A percentile compares a stretch with the other conserved stretches of the same genome.
Conservation (phyloP, 441 rosid species). For the Monsonia emarginata region DNA sequence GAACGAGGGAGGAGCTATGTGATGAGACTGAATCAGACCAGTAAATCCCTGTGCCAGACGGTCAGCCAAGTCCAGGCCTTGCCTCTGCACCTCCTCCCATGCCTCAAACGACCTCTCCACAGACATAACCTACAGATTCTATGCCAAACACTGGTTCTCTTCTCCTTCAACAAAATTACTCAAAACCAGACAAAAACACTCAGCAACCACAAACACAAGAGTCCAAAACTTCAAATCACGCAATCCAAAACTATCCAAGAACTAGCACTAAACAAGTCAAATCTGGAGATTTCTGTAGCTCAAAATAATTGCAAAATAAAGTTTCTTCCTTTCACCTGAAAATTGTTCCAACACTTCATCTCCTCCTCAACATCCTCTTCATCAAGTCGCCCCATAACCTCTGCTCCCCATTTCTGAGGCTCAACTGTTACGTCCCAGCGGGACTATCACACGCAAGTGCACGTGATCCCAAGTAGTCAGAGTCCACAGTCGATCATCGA, state of each 20-base stretch:
- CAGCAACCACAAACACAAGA: background rate
- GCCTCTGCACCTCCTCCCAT: conserved; percentile 30
- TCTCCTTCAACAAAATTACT: background rate
- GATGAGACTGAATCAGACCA: conserved; percentile 63
- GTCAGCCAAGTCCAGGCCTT: conserved; percentile 81
- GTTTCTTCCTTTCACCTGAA: too few species aligned
- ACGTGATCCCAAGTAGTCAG: too few species aligned
- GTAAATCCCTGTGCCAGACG: conserved; percentile 77
- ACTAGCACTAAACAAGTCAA: background rate
- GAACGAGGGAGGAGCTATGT: conserved; percentile 58
- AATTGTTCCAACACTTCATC: too few species aligned
- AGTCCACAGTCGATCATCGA: too few species aligned
- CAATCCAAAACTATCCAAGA: background rate
- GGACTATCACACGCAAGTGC: too few species aligned
- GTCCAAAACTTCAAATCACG: background rate
- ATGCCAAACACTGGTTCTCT: background rate
- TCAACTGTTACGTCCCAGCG: too few species aligned
- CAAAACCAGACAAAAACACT: background rate
- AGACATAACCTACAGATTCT: background rate
- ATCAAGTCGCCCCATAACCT: too few species aligned
- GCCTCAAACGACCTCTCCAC: conserved; percentile 18
- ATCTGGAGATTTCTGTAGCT: too few species aligned
- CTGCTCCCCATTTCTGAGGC: too few species aligned
- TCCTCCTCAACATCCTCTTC: too few species aligned
- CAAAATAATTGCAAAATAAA: too few species aligned